Percentiles rank a stretch among this genome's conserved stretches.
These are phyloP conservation scores for Solanum hybrid DNA, from an alignment of 305 asterid genomes.

Conservation along the genomic window DNA sequence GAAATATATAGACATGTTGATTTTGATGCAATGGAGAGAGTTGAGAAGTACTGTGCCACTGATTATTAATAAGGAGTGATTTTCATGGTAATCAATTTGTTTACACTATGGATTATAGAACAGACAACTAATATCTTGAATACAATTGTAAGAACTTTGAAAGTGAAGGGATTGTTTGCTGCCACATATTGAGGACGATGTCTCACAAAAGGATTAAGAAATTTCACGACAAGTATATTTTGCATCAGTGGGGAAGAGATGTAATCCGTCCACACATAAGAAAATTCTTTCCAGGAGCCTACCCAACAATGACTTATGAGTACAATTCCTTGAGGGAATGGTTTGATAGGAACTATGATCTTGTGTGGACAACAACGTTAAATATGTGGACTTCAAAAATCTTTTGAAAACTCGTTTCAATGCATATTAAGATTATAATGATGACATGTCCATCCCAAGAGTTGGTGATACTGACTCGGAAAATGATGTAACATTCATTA, in stretches of 20 bases:
- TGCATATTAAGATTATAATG: neutral
- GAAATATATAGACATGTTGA: neutral
- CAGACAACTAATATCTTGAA: neutral
- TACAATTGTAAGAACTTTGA: neutral
- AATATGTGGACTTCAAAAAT: neutral
- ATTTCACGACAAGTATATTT: neutral
- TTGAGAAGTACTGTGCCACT: neutral
- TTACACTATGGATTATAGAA: neutral
- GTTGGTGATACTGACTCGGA: neutral
- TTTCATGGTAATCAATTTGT: neutral
- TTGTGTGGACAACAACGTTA: neutral
- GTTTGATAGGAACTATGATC: neutral
- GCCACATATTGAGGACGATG: neutral
- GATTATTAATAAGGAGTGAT: neutral
- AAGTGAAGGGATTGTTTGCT: neutral
- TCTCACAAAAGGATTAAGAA: neutral
- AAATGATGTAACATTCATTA: neutral
- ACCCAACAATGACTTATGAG: neutral
- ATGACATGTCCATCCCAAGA: neutral
- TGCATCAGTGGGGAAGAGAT: neutral
- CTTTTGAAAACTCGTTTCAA: neutral
- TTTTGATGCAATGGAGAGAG: neutral
- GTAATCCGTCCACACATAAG: neutral
- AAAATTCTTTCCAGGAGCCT: neutral
- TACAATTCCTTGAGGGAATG: neutral